phyloP scores from a whole-genome alignment of 225 moss, liverwort and hornwort species.

The Neckera pumila region DNA sequence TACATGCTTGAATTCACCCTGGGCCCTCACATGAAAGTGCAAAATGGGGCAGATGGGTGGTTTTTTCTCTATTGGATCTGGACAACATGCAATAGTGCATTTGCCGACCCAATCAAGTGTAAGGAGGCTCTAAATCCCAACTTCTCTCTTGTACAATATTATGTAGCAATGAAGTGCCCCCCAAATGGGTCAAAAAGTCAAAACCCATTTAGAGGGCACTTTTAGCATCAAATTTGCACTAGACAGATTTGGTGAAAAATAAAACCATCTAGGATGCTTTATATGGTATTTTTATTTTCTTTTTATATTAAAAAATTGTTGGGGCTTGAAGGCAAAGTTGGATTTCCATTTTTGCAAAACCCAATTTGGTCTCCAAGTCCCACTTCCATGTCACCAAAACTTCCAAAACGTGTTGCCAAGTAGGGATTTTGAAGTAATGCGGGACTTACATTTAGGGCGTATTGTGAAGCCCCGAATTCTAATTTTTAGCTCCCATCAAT shows the following conservation, averaged over 20 bases:
- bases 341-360: background rate
- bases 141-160: background rate
- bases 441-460: background rate
- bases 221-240: background rate
- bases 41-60: too few relatives aligned
- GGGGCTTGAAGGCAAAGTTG: background rate
- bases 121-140: background rate
- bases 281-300: background rate
- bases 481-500: background rate
- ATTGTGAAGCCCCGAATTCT: background rate
- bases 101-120: background rate
- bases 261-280: rapidly evolving
- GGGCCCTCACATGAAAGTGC: too few relatives aligned
- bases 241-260: too few relatives aligned
- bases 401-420: background rate
- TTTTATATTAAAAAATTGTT: background rate
- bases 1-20: too few relatives aligned
- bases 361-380: background rate
- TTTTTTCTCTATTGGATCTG: background rate
- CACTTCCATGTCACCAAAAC: background rate
- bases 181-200: background rate
- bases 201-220: rapidly evolving
- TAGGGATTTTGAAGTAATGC: background rate
- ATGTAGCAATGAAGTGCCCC: background rate
- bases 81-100: background rate